These are phyloP conservation scores for Colletotrichum theobromicola DNA, from an alignment of 2,329 filamentous ascomycete species.

Conservation along the genomic window DNA sequence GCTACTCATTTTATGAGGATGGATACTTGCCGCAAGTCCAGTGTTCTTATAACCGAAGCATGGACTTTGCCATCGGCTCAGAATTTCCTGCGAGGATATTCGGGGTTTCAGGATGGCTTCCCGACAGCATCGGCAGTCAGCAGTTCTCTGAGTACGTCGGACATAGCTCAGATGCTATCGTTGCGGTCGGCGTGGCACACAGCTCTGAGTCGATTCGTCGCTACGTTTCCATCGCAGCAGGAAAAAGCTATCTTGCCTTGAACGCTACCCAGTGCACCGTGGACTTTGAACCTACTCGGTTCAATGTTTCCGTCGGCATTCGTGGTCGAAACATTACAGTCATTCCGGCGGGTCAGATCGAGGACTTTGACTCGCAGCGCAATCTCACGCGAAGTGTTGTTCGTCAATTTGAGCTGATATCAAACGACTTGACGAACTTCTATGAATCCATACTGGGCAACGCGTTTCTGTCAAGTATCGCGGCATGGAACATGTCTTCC, in stretches of 20 bases:
- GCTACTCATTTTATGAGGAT: constrained; percentile 36
- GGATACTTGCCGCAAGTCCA: constrained; percentile 36
- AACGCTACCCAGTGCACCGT: constrained; percentile 36
- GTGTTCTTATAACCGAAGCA: constrained; percentile 40
- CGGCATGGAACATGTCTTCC: constrained; percentile 5
- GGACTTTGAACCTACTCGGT: constrained; percentile 30
- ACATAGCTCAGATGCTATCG: constrained; percentile 29
- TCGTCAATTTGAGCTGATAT: constrained; percentile 38
- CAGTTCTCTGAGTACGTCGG: constrained; percentile 36
- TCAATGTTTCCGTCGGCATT: constrained; percentile 34
- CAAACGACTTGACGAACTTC: constrained; percentile 40
- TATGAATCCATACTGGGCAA: constrained; percentile 39
- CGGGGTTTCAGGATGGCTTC: neutral
- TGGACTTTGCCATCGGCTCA: constrained; percentile 29
- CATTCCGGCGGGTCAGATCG: constrained; percentile 19
- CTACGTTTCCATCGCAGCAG: constrained; percentile 34
- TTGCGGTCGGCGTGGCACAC: constrained; percentile 34
- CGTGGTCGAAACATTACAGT: constrained; percentile 32
- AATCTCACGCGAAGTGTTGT: constrained; percentile 33
- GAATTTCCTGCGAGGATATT: constrained; percentile 9
- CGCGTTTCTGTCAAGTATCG: constrained; percentile 36
- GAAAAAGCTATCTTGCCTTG: constrained; percentile 31
- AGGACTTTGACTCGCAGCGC: constrained; percentile 30
- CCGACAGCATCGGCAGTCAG: constrained; percentile 8
- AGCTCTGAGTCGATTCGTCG: constrained; percentile 25